Evolutionary conservation across 2,329 filamentous ascomycete species (phyloP).

Genomic region (Penicillium sp.): DNA sequence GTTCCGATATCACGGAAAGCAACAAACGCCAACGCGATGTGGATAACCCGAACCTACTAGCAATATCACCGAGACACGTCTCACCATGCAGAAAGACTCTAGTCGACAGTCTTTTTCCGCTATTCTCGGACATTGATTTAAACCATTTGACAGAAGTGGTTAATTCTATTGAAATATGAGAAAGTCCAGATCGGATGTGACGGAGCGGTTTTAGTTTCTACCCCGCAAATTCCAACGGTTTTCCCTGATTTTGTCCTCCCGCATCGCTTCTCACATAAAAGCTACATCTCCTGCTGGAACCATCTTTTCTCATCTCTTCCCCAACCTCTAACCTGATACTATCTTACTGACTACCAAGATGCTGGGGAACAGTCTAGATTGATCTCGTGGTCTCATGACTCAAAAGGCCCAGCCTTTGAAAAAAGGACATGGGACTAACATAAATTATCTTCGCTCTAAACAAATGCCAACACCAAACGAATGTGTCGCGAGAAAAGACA

Average conservation of each 20-base stretch:
- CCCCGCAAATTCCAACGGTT: not conserved
- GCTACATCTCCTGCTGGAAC: not conserved
- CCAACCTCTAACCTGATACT: not conserved
- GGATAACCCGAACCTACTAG: no score
- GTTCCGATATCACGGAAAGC: no score
- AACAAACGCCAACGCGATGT: no score
- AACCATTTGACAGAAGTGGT: no score
- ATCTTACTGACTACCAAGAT: not conserved
- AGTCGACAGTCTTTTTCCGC: no score
- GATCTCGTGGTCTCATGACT: slow-evolving; percentile 2
- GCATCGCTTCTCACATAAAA: not conserved
- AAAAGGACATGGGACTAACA: not conserved
- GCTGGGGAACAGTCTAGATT: not conserved
- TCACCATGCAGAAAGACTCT: no score
- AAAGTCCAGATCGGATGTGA: not conserved
- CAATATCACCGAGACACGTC: no score
- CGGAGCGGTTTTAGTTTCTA: not conserved
- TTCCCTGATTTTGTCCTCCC: not conserved
- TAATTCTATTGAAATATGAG: no score
- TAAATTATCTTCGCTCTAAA: slow-evolving; percentile 2
- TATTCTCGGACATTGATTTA: no score
- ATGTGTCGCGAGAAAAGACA: not conserved
- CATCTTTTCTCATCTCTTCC: not conserved
- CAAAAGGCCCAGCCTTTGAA: not conserved
- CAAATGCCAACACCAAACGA: slow-evolving; percentile 1